phyloP scores from a whole-genome alignment of 2,329 filamentous ascomycete genomes.

The Allantophomopsis lycopodina region DNA sequence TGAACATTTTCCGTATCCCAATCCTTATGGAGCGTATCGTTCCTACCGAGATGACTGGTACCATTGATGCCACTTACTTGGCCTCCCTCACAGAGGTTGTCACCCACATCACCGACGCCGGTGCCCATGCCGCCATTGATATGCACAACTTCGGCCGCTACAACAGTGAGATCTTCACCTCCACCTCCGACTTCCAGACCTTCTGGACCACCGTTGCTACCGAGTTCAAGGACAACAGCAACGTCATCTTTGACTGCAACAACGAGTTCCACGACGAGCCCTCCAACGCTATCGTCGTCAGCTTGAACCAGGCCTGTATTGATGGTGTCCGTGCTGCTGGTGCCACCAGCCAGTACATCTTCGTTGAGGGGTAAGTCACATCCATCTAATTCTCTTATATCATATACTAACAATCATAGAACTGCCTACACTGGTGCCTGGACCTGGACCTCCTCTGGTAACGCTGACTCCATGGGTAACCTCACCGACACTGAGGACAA shows the following conservation, averaged over 20 bases:
- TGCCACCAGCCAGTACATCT: slow-evolving; percentile 34
- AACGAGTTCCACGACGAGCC: slow-evolving; percentile 27
- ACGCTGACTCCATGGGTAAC: slow-evolving; percentile 26
- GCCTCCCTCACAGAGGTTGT: slow-evolving; percentile 24
- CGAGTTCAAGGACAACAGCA: slow-evolving; percentile 17
- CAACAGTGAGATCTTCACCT: slow-evolving; percentile 19
- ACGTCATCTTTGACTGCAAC: slow-evolving; percentile 25
- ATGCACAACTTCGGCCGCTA: slow-evolving; percentile 34
- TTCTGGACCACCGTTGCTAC: slow-evolving; percentile 23
- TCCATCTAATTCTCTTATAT: no score
- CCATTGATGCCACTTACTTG: slow-evolving; percentile 24
- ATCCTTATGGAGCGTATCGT: slow-evolving; percentile 42
- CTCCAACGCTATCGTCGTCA: slow-evolving; percentile 19
- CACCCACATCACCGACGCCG: slow-evolving; percentile 24
- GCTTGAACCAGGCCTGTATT: slow-evolving; percentile 25
- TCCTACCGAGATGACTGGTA: slow-evolving; percentile 28
- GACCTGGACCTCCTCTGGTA: slow-evolving; percentile 30
- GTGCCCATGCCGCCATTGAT: slow-evolving; percentile 28
- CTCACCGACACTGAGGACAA: slow-evolving; percentile 34
- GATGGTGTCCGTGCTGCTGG: slow-evolving; percentile 24
- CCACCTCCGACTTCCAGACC: slow-evolving; percentile 18
- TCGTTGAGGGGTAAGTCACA: slow-evolving; percentile 28
- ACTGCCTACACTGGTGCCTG: slow-evolving; percentile 24
- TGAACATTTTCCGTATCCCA: slow-evolving; percentile 42
- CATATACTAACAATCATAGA: no score